Conservation (phyloP, 495 filamentous ascomycete species). For the Beverwykella pulmonaria region DNA sequence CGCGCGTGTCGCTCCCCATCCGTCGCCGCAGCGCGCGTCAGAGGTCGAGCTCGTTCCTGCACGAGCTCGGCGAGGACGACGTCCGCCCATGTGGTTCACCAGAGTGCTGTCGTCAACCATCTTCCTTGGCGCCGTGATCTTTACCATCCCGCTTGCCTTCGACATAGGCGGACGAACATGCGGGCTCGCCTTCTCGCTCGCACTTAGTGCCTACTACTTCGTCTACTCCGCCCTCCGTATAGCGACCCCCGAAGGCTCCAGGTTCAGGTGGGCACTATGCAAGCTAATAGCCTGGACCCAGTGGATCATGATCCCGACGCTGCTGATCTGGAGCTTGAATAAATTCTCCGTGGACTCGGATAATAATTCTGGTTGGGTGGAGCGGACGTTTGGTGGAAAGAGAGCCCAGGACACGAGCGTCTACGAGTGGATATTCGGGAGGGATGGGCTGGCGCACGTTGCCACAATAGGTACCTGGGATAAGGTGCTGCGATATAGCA, state of each 20-base stretch:
- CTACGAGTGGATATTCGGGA: constrained; percentile 82
- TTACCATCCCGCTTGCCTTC: constrained; percentile 93
- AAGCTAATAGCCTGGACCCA: constrained; percentile 70
- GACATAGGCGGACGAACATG: constrained; percentile 95
- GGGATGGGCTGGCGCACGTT: constrained; percentile 74
- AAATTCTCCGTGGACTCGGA: constrained; percentile 87
- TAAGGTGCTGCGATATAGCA: constrained; percentile 84
- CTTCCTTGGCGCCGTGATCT: constrained; percentile 85
- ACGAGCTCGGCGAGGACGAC: constrained; percentile 36
- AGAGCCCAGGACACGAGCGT: constrained; percentile 65
- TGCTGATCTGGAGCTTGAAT: constrained; percentile 92
- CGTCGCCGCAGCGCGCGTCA: constrained; percentile 26
- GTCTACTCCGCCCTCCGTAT: constrained; percentile 79
- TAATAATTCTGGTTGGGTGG: constrained; percentile 71
- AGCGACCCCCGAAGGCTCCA: constrained; percentile 75
- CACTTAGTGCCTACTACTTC: constrained; percentile 86
- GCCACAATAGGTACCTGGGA: constrained; percentile 86
- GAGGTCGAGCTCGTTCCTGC: constrained; percentile 24
- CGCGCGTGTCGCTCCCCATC: constrained; percentile 9
- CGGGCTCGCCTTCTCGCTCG: constrained; percentile 87
- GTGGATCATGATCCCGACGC: constrained; percentile 76
- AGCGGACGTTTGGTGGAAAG: constrained; percentile 73
- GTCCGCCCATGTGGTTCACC: constrained; percentile 39
- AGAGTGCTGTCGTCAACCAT: constrained; percentile 54
- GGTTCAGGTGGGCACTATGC: constrained; percentile 68